phyloP scores from a whole-genome alignment of 495 filamentous ascomycete genomes.

The Aspergillus carlsbadensis region DNA sequence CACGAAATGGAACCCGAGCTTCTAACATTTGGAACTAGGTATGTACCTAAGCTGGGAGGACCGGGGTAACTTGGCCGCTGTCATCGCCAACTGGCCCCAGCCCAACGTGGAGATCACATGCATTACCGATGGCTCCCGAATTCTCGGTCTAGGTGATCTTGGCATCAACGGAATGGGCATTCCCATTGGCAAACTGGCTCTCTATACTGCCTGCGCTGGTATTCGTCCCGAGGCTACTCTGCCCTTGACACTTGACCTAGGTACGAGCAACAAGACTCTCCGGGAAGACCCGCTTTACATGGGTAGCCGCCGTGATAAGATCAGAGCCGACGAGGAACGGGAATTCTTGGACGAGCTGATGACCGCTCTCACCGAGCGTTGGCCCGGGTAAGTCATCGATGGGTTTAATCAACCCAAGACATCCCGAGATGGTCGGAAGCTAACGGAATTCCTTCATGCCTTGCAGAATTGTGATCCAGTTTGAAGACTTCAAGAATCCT shows the following conservation, averaged over 20 bases:
- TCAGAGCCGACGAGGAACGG: conserved; percentile 75
- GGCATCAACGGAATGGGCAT: conserved; percentile 98
- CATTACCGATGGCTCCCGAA: conserved; percentile 95
- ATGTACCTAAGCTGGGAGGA: conserved; percentile 92
- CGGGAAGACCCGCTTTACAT: conserved; percentile 92
- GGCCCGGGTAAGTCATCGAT: conserved; percentile 61
- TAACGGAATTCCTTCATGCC: conserved; percentile 21
- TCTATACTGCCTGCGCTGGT: conserved; percentile 95
- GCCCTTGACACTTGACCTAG: conserved; percentile 87
- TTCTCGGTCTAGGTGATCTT: conserved; percentile 92
- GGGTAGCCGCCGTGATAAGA: conserved; percentile 79
- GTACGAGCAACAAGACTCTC: conserved; percentile 86
- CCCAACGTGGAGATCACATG: conserved; percentile 89
- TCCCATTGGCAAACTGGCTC: conserved; percentile 88
- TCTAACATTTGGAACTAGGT: conserved; percentile 41
- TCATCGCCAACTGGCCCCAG: conserved; percentile 89
- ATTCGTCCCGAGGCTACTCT: conserved; percentile 91
- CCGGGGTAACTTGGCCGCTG: conserved; percentile 74
- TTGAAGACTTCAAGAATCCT: conserved; percentile 98
- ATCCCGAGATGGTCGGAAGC: conserved; percentile 18
- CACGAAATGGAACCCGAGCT: conserved; percentile 27
- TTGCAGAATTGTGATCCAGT: conserved; percentile 86
- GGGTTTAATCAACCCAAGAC: conserved; percentile 12
- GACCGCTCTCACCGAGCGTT: conserved; percentile 82
- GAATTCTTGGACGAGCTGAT: conserved; percentile 98